Percentiles rank a stretch among this genome's conserved stretches.
These are phyloP conservation scores for Tetracladium setigerum DNA, from an alignment of 495 filamentous ascomycete species.

Conservation along the genomic window DNA sequence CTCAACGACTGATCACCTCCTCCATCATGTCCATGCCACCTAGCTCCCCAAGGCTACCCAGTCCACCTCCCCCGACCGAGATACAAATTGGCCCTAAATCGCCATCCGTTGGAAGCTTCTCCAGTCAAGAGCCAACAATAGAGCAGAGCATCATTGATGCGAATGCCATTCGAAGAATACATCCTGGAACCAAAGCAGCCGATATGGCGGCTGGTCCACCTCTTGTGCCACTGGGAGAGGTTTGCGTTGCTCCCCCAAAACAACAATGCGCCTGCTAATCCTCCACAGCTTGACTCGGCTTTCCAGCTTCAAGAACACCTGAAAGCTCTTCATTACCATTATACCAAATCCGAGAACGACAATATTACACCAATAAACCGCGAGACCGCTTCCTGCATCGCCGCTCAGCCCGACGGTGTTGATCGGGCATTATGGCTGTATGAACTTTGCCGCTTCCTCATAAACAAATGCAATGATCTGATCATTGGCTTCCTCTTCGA, in stretches of 20 bases:
- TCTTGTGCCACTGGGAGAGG: conserved; percentile 74
- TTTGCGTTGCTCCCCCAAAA: conserved; percentile 28
- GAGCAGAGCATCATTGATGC: conserved; percentile 47
- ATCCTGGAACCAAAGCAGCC: conserved; percentile 80
- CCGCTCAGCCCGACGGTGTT: conserved; percentile 69
- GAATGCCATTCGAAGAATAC: conserved; percentile 68
- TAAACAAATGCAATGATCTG: conserved; percentile 83
- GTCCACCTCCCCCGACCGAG: conserved; percentile 83
- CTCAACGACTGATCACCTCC: no score
- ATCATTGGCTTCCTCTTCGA: conserved; percentile 91
- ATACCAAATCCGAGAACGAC: conserved; percentile 56
- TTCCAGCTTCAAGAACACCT: conserved; percentile 99
- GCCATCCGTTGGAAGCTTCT: conserved; percentile 53
- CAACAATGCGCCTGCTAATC: conserved; percentile 2
- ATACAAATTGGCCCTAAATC: conserved; percentile 84
- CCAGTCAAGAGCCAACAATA: conserved; percentile 48
- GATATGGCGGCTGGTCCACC: conserved; percentile 92
- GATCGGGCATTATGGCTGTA: conserved; percentile 92
- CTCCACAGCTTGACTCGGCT: conserved; percentile 72
- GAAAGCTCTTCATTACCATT: conserved; percentile 77
- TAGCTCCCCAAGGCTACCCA: conserved; percentile 79
- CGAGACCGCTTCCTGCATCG: conserved; percentile 62
- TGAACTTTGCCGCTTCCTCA: conserved; percentile 91
- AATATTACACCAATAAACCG: conserved; percentile 60
- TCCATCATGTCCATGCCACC: conserved; percentile 53